A percentile compares a stretch with the other conserved stretches of the same genome.
Evolutionary conservation across 768 basidiomycete species (phyloP).

Genomic region (Podaxis rugospora): DNA sequence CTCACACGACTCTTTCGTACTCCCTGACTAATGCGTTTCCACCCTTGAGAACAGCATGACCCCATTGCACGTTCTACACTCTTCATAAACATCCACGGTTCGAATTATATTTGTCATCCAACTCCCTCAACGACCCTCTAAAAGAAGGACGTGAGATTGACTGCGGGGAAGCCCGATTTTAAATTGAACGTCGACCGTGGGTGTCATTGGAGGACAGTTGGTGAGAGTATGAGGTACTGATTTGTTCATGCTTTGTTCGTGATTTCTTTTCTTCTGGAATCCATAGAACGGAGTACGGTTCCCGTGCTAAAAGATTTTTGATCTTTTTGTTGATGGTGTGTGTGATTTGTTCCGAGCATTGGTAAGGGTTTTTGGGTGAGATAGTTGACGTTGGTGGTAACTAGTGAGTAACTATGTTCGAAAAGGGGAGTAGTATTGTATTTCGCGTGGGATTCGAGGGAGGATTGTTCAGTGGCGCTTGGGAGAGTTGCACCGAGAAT

Average conservation of each 20-base stretch:
- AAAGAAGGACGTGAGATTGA: background rate
- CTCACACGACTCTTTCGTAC: background rate
- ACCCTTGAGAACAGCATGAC: background rate
- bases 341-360: background rate
- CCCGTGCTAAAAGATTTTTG: background rate
- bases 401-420: background rate
- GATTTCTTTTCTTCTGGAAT: background rate
- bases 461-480: no score
- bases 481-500: background rate
- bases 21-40: background rate
- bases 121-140: background rate
- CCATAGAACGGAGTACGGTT: background rate
- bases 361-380: no score
- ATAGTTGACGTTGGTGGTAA: no score
- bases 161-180: background rate
- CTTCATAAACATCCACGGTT: background rate
- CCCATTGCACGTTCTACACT: background rate
- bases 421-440: background rate
- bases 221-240: background rate
- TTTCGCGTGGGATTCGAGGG: background rate
- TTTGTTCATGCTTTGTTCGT: background rate
- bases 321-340: background rate
- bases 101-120: background rate
- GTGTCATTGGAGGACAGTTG: background rate
- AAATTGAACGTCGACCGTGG: background rate